phyloP scores from a whole-genome alignment of 2,329 filamentous ascomycete genomes.

The Annulohypoxylon truncatum region DNA sequence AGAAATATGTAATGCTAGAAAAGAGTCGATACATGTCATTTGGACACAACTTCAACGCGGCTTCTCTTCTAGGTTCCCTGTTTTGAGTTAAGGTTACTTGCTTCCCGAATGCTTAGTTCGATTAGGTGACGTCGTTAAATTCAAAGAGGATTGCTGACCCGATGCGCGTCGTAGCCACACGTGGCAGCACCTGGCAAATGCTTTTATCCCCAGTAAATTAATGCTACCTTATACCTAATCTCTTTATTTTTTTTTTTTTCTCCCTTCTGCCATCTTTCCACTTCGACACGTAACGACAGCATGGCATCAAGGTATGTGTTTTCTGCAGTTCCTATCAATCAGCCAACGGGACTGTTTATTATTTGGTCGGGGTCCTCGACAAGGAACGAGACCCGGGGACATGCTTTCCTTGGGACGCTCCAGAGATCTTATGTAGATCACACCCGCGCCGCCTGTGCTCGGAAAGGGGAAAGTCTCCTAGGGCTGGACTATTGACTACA shows the following conservation, averaged over 20 bases:
- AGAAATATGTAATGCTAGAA: no score
- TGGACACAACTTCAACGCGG: not conserved
- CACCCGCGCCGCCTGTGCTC: conserved; percentile 16
- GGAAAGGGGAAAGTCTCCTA: not conserved
- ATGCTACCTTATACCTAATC: conserved; percentile 25
- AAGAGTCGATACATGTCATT: not conserved
- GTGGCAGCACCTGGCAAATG: conserved; percentile 36
- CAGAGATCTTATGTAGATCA: conserved; percentile 29
- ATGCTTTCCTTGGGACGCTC: conserved; percentile 23
- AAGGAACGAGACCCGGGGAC: conserved; percentile 2
- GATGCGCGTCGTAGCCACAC: conserved; percentile 19
- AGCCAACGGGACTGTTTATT: not conserved
- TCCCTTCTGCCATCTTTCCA: not conserved
- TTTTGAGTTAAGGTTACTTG: not conserved
- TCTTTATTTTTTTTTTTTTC: conserved; percentile 6
- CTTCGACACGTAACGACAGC: not conserved
- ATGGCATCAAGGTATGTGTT: conserved; percentile 51
- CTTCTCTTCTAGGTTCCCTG: no score
- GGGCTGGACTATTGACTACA: not conserved
- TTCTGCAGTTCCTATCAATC: not conserved
- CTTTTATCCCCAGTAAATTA: conserved; percentile 31
- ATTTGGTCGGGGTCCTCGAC: not conserved
- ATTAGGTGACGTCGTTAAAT: conserved; percentile 10
- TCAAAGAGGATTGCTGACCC: not conserved
- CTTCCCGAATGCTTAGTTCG: not conserved